phyloP scores from a whole-genome alignment of 1,284 basidiomycete species.

The Limonomyces culmigenus region DNA sequence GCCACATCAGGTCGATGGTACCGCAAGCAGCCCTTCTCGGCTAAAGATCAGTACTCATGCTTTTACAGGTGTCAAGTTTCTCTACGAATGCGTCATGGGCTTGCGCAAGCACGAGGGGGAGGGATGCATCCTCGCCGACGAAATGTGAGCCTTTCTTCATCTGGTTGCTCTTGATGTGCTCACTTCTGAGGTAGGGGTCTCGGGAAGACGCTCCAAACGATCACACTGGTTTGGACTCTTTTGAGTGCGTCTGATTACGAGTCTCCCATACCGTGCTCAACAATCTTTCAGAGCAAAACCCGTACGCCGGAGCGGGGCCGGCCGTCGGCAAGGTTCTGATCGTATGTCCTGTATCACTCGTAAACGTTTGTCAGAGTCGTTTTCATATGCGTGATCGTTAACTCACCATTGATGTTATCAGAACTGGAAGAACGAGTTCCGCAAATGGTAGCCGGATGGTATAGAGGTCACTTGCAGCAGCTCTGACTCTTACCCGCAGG shows the following conservation, averaged over 20 bases:
- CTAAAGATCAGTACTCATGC: not conserved
- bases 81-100: slow-evolving; percentile 96
- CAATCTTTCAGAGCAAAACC: slow-evolving; percentile 61
- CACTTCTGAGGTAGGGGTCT: slow-evolving; percentile 61
- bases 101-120: slow-evolving; percentile 75
- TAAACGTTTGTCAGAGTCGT: slow-evolving; percentile 60
- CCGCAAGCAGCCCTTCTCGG: slow-evolving; percentile 5
- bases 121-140: slow-evolving; percentile 94
- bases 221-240: slow-evolving; percentile 76
- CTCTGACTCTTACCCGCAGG: slow-evolving; percentile 17
- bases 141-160: slow-evolving; percentile 46
- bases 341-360: slow-evolving; percentile 87
- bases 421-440: slow-evolving; percentile 95
- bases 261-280: not conserved
- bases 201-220: slow-evolving; percentile 88
- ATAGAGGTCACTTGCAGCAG: slow-evolving; percentile 3
- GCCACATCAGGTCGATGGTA: slow-evolving; percentile 84
- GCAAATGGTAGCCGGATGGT: slow-evolving; percentile 56
- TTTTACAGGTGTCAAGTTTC: slow-evolving; percentile 57
- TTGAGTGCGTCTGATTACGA: slow-evolving; percentile 39
- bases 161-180: slow-evolving; percentile 6
- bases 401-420: slow-evolving; percentile 14
- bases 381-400: slow-evolving; percentile 2
- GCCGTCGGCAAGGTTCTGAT: slow-evolving; percentile 70
- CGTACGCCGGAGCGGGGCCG: slow-evolving; percentile 44